Base-by-base conservation (phyloP, 345 rosid genomes). In the Schrenkiella parvula region DNA sequence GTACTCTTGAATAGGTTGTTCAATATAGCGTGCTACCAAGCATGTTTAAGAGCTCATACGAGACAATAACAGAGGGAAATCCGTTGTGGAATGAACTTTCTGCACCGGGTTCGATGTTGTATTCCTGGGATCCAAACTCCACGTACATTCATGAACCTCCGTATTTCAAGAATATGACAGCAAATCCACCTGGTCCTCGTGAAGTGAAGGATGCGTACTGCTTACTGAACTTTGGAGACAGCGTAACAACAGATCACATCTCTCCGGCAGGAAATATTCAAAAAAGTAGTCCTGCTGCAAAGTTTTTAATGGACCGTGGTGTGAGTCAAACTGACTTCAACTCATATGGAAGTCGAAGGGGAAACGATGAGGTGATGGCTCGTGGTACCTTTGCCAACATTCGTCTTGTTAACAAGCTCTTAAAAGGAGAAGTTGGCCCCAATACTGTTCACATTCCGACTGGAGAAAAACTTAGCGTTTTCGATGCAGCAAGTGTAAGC, bases 81-180 rank as follows among this genome's bases (percentile, higher is more conserved):
- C 88, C 90, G 5, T 82, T 82, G 86, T 90, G 96, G 98, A 87
- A 90, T 71, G 83, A 85, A 35, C 82, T 92, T 8, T 74, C 84
- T 4, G 86, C 80, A 32, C 87, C 89, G 23, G 68, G 82, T 28
- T 53, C 80, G 9, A 84, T 79, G 0, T 76, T 87, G 0, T 92
- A 90, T 64, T 66, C 86, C 2, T 92, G 96, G 96, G 96, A 92
- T 58, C 78, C 88, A 0, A 86, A 79, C 65, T 90, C 96, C 23
- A 90, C 98, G 0, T 90, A 90, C 66, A 92, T 90, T 60, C 96
- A 90, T 2, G 86, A 92, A 44, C 96, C 98, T 39, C 96, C 95
- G 1, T 90, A 87, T 70, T 90, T 88, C 83, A 88, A 92, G 76
- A 75, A 76, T 78, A 90, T 88, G 89, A 80, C 90, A 1, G 65